A percentile compares a stretch with the other conserved stretches of the same genome.
Conservation (phyloP, 2,329 filamentous ascomycete species). For the Ophiostoma himal-ulmi region DNA sequence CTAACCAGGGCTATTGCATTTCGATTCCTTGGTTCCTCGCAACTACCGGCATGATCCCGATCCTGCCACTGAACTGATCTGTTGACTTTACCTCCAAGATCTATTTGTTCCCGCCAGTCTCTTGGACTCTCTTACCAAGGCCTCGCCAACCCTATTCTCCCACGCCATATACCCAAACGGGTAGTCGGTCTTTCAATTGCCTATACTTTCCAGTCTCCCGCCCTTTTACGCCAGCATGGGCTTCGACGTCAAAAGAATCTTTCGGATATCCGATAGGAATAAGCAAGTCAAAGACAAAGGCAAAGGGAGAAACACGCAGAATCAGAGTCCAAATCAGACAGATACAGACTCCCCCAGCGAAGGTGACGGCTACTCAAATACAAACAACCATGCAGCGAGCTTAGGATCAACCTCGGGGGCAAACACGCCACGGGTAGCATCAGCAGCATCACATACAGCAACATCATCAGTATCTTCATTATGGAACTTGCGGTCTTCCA, state of each 20-base stretch:
- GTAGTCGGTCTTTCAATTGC: not conserved
- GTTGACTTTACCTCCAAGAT: not conserved
- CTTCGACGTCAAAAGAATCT: conserved; percentile 24
- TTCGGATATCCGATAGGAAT: conserved; percentile 22
- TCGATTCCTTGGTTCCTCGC: not conserved
- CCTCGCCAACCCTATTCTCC: not conserved
- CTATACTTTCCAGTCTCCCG: not conserved
- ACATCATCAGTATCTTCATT: not conserved
- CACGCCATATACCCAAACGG: not conserved
- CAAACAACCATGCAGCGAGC: not conserved
- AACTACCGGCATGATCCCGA: conserved; percentile 11
- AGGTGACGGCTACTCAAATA: conserved; percentile 11
- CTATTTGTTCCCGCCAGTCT: not conserved
- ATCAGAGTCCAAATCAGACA: conserved; percentile 11
- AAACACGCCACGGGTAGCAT: not conserved
- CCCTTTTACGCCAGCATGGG: conserved; percentile 18
- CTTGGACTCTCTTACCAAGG: not conserved
- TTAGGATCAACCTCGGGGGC: not conserved
- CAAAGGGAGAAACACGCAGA: not conserved
- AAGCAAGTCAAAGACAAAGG: conserved; percentile 14
- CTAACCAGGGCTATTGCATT: not conserved
- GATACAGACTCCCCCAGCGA: conserved; percentile 23
- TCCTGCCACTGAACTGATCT: not conserved
- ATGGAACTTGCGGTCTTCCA: not conserved
- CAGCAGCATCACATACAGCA: not conserved